Conservation (phyloP, 2,329 filamentous ascomycete genomes). For the Pseudogymnoascus sp. region DNA sequence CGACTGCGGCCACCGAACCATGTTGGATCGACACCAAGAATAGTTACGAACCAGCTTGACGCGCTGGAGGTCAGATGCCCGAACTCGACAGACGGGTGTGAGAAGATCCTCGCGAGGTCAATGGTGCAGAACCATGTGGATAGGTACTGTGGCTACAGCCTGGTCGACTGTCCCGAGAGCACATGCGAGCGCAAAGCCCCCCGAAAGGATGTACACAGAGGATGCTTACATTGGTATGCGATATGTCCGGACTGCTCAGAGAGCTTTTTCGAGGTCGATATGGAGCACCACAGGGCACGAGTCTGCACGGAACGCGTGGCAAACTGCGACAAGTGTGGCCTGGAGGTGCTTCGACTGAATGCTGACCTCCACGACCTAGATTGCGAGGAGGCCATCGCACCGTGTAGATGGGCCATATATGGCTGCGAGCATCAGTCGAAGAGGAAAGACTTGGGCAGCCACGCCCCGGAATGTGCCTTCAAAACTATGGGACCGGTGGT, state of each 20-base stretch:
- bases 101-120: slow-evolving; percentile 42
- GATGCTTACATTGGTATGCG: slow-evolving; percentile 46
- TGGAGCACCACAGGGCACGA: slow-evolving; percentile 39
- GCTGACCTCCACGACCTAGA: slow-evolving; percentile 30
- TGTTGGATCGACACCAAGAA: slow-evolving; percentile 28
- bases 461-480: slow-evolving; percentile 43
- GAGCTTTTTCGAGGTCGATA: slow-evolving; percentile 35
- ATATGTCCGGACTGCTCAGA: slow-evolving; percentile 47
- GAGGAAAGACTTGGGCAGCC: slow-evolving; percentile 35
- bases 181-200: slow-evolving; percentile 44
- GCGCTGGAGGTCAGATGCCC: slow-evolving; percentile 51
- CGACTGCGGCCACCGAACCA: slow-evolving; percentile 30
- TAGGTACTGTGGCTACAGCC: slow-evolving; percentile 47
- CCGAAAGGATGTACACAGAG: slow-evolving; percentile 41
- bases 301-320: slow-evolving; percentile 35
- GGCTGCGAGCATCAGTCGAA: slow-evolving; percentile 38
- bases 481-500: slow-evolving; percentile 44
- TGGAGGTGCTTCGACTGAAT: slow-evolving; percentile 21
- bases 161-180: slow-evolving; percentile 47
- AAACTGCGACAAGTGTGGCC: slow-evolving; percentile 22
- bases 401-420: slow-evolving; percentile 41
- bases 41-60: slow-evolving; percentile 54
- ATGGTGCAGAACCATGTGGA: slow-evolving; percentile 48
- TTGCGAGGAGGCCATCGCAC: slow-evolving; percentile 35
- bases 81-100: slow-evolving; percentile 43